Percentiles rank a stretch among this genome's conserved stretches.
phyloP scores from a whole-genome alignment of 2,329 filamentous ascomycete species.

The Apiospora koreana region DNA sequence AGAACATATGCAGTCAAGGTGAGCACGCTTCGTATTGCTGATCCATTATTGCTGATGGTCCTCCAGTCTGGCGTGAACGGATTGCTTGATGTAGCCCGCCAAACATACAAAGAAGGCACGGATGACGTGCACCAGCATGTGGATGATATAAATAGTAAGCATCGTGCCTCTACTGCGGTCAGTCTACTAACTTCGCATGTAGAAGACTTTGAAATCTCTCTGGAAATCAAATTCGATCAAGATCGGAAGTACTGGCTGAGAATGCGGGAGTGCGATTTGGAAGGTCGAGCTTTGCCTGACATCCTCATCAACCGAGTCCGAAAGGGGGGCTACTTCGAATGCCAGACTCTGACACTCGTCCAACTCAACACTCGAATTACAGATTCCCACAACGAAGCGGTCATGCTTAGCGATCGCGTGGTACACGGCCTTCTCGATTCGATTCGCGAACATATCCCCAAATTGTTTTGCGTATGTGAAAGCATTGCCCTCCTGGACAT shows the following conservation, averaged over 20 bases:
- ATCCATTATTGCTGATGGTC: constrained; percentile 21
- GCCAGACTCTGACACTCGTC: constrained; percentile 80
- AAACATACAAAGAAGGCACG: constrained; percentile 87
- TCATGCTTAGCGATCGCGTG: constrained; percentile 78
- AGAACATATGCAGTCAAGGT: constrained; percentile 86
- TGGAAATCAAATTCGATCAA: constrained; percentile 75
- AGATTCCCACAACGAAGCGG: constrained; percentile 80
- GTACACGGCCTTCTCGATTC: constrained; percentile 70
- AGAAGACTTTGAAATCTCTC: constrained; percentile 59
- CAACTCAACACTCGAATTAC: constrained; percentile 78
- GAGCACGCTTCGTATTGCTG: constrained; percentile 13
- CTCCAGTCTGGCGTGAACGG: constrained; percentile 74
- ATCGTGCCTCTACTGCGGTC: not conserved
- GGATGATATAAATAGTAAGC: constrained; percentile 29
- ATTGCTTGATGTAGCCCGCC: constrained; percentile 82
- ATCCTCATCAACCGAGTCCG: constrained; percentile 76
- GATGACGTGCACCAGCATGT: constrained; percentile 75
- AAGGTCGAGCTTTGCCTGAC: constrained; percentile 60
- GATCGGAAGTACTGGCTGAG: constrained; percentile 79
- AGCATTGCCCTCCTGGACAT: constrained; percentile 86
- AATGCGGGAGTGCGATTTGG: constrained; percentile 63
- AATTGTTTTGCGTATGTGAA: constrained; percentile 83
- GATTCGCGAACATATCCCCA: constrained; percentile 71
- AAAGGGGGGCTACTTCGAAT: constrained; percentile 78
- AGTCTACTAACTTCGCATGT: not conserved